Conservation (phyloP, 345 rosid genomes). For the Physaria fendleri region DNA sequence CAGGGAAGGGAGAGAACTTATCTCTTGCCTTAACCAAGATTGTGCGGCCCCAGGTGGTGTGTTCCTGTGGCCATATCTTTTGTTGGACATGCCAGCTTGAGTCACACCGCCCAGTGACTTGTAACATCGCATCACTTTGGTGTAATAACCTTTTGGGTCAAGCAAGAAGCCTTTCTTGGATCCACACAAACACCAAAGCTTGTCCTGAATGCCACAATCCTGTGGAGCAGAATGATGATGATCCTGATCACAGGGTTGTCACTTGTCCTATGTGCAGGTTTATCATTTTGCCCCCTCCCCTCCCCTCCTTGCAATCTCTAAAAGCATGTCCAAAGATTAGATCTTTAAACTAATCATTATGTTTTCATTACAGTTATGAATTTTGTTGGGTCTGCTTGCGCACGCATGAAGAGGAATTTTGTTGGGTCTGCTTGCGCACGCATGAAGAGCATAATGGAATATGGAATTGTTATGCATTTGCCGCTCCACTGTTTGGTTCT, state of each 20-base stretch:
- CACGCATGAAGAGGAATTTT: not conserved
- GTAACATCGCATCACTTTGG: slow-evolving; percentile 18
- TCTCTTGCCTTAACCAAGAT: not conserved
- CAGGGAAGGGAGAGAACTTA: not conserved
- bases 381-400: slow-evolving; percentile 13
- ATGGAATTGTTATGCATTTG: not conserved
- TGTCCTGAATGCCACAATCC: slow-evolving; percentile 6
- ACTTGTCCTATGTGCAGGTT: slow-evolving; percentile 23
- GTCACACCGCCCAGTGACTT: slow-evolving; percentile 17
- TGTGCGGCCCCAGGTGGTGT: slow-evolving; percentile 10
- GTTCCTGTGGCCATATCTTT: slow-evolving; percentile 12
- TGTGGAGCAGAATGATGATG: not conserved
- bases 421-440: too few relatives aligned
- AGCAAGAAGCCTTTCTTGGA: not conserved
- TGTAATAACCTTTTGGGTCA: not conserved
- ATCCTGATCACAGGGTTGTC: not conserved
- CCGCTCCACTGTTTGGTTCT: not conserved
- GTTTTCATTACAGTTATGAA: not conserved
- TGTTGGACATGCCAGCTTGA: slow-evolving; percentile 16
- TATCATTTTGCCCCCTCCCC: too few relatives aligned
- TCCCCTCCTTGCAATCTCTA: not conserved
- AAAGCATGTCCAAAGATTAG: not conserved
- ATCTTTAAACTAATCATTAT: not conserved
- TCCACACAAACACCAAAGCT: not conserved
- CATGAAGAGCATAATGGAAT: too few relatives aligned